phyloP scores from a whole-genome alignment of 2,329 filamentous ascomycete genomes.

The Xylariaceae sp. region DNA sequence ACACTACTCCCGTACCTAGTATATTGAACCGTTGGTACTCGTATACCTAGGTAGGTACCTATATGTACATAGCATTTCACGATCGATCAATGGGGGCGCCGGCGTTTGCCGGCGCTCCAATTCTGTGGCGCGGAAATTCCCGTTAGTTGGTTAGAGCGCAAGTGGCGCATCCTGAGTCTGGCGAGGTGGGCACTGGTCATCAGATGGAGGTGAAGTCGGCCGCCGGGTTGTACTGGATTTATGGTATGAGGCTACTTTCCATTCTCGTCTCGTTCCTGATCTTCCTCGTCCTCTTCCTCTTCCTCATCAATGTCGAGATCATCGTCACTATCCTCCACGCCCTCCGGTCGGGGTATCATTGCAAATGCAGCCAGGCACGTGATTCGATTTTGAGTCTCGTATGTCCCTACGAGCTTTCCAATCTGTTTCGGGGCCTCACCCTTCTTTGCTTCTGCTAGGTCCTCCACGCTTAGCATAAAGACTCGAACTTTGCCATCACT shows the following conservation, averaged over 20 bases:
- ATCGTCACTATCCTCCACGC: slow-evolving; percentile 54
- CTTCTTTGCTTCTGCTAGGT: slow-evolving; percentile 37
- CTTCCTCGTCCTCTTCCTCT: slow-evolving; percentile 18
- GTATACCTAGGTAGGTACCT: too few species aligned
- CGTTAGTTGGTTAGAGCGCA: background rate
- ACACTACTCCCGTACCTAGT: too few species aligned
- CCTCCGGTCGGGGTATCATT: slow-evolving; percentile 68
- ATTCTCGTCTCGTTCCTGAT: slow-evolving; percentile 11
- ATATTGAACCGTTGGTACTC: too few species aligned
- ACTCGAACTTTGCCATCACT: slow-evolving; percentile 83
- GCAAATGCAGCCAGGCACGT: slow-evolving; percentile 84
- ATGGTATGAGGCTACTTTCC: slow-evolving; percentile 2
- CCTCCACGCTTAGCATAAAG: slow-evolving; percentile 57
- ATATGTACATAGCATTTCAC: background rate
- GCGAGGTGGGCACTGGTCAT: background rate
- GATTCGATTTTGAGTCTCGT: slow-evolving; percentile 82
- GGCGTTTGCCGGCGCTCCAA: background rate
- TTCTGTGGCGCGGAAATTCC: background rate
- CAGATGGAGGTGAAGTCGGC: background rate
- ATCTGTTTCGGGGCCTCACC: slow-evolving; percentile 37
- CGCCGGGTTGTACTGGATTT: slow-evolving; percentile 1
- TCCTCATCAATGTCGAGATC: slow-evolving; percentile 25
- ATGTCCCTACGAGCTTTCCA: slow-evolving; percentile 67
- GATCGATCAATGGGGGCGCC: background rate
- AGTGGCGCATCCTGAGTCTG: background rate